Base-by-base conservation (phyloP, 1,284 basidiomycete species). In the Trichosporon sp. region DNA sequence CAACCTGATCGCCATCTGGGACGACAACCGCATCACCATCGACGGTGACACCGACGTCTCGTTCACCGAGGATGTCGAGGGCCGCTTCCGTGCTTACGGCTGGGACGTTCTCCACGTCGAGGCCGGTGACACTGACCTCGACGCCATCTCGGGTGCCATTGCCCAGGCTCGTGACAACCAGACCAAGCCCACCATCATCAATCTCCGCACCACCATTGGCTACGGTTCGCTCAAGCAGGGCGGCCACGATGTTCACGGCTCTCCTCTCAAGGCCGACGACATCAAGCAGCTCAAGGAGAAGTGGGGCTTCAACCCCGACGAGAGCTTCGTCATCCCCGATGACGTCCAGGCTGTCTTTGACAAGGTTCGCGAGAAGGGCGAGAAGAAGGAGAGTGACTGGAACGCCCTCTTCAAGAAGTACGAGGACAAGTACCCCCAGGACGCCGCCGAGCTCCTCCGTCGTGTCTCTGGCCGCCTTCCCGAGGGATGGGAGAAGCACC, bases 1-100 rank as follows among this genome's bases (percentile, higher is more conserved):
- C 74, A 98, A 96, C 86, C 87, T 98, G 77, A 91, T 98, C 80
- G 92, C 91, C 74, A 87, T 96, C 80, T 96, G 93, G 83, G 94
- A 96, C 80, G 92, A 95, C 85, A 94, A 93, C 85, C 90, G 93
- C 84, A 97, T 98, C 84, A 93, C 95, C 76, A 97, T 98, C 79
- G 95, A 98, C 84, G 95, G 95, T 79, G 90, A 94, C 85, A 97
- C 94, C 76, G 90, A 89, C 74, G 89, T 91, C 75, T 92, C 95
- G 37, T 98, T 98, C 88, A 98, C 96, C 70, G 95, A 98, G 85
- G 90, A 97, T 81, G 94, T 97, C 70, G 89, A 89, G 79, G 89
- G 90, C 81, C 91, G 95, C 73, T 97, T 95, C 88, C 86, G 90
- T 80, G 82, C 96, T 16, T 97, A 97, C 85, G 93, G 92, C 74